These are phyloP conservation scores for Phytophthora crassamura DNA, from an alignment of 352 stramenopile species.

Conservation along the genomic window DNA sequence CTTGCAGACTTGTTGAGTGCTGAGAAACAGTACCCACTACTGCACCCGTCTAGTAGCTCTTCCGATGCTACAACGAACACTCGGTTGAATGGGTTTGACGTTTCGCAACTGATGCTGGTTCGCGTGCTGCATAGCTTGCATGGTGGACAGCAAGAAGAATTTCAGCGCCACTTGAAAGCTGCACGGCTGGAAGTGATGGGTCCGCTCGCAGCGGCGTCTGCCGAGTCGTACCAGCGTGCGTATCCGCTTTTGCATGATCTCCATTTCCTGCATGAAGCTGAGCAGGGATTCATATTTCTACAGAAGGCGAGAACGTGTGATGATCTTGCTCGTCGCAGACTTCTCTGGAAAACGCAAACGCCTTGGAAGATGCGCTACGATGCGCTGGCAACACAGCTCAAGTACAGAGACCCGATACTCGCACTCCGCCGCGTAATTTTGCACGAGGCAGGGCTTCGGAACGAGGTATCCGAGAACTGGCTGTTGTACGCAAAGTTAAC, in stretches of 20 bases:
- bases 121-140: conserved; percentile 85
- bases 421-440: conserved; percentile 83
- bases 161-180: conserved; percentile 69
- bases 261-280: conserved; percentile 79
- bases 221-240: conserved; percentile 78
- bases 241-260: conserved; percentile 82
- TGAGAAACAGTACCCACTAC: conserved; percentile 72
- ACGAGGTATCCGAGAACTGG: conserved; percentile 85
- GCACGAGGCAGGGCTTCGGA: conserved; percentile 62
- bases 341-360: conserved; percentile 64
- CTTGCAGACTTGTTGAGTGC: conserved; percentile 77
- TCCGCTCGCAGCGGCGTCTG: conserved; percentile 67
- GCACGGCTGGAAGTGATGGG: conserved; percentile 76
- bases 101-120: conserved; percentile 81
- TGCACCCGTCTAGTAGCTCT: conserved; percentile 42
- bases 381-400: conserved; percentile 76
- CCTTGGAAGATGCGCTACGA: conserved; percentile 79
- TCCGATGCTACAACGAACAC: conserved; percentile 24
- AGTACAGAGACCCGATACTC: conserved; percentile 86
- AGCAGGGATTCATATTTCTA: conserved; percentile 74
- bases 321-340: conserved; percentile 36
- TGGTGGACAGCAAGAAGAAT: conserved; percentile 53
- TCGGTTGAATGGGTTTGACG: conserved; percentile 68
- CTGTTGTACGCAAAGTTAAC: conserved; percentile 83
- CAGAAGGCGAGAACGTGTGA: conserved; percentile 36